phyloP scores from a whole-genome alignment of 768 basidiomycete species.

The Trichaptum fuscoviolaceum region DNA sequence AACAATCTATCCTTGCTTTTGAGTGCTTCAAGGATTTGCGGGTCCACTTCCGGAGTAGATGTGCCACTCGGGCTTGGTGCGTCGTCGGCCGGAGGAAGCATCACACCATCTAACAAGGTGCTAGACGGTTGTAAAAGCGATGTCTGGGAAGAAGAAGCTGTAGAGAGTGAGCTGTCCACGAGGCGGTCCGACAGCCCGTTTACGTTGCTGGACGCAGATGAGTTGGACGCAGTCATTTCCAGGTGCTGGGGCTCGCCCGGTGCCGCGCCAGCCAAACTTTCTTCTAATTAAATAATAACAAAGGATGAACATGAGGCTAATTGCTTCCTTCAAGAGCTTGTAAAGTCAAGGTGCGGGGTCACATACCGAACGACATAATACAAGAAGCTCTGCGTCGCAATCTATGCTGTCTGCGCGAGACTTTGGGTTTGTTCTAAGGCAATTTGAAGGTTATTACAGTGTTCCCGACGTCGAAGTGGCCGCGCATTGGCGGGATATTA shows the following conservation, averaged over 20 bases:
- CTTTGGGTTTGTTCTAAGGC: not conserved
- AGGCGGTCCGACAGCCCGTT: not conserved
- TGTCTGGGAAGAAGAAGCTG: slow-evolving; percentile 3
- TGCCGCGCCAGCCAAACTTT: not conserved
- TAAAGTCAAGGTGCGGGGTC: not conserved
- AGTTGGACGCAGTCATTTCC: not conserved
- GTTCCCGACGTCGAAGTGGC: not conserved
- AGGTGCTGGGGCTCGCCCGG: not conserved
- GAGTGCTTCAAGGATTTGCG: slow-evolving; percentile 80
- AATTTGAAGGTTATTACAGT: not conserved
- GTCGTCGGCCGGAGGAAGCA: slow-evolving; percentile 1
- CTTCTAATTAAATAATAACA: not conserved
- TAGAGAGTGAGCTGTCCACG: not conserved
- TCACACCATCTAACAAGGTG: not conserved
- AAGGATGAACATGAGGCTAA: not conserved
- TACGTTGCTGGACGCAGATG: not conserved
- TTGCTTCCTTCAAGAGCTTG: not conserved
- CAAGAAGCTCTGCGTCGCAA: not conserved
- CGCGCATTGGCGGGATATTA: slow-evolving; percentile 1
- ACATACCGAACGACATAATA: slow-evolving; percentile 1
- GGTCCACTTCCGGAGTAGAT: slow-evolving; percentile 51
- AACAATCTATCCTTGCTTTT: slow-evolving; percentile 84
- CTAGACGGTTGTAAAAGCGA: not conserved
- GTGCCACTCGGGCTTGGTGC: not conserved
- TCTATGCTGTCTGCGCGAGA: not conserved